A percentile compares a stretch with the other conserved stretches of the same genome.
These are phyloP conservation scores for Solanum sejunctum DNA, from an alignment of 257 asterid species.

Conservation along the genomic window DNA sequence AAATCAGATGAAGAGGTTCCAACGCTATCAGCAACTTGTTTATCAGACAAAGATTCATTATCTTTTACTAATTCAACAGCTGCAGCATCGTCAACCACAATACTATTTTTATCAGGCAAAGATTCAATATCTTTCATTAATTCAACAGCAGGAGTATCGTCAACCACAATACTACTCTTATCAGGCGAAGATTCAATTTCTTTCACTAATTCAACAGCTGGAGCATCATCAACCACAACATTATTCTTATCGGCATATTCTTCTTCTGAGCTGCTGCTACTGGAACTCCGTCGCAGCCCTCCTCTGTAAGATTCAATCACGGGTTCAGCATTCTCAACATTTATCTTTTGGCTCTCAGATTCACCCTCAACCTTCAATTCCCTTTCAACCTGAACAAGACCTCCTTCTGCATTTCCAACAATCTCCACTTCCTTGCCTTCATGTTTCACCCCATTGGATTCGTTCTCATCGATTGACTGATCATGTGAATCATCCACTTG, in stretches of 20 bases:
- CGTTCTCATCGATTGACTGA: slow-evolving; percentile 1
- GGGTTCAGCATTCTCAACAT: slow-evolving; percentile 13
- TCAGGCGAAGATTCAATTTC: slow-evolving; percentile 13
- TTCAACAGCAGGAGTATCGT: slow-evolving; percentile 10
- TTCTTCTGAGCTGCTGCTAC: slow-evolving; percentile 28
- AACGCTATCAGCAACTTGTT: slow-evolving; percentile 6
- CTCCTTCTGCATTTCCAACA: not conserved
- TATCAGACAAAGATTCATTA: slow-evolving; percentile 15
- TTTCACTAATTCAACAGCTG: slow-evolving; percentile 13
- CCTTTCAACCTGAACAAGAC: slow-evolving; percentile 12
- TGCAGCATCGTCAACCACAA: slow-evolving; percentile 8
- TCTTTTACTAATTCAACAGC: slow-evolving; percentile 10
- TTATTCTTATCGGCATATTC: slow-evolving; percentile 14
- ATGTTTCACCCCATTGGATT: not conserved
- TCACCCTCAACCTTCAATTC: slow-evolving; percentile 17
- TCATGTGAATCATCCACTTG: not conserved
- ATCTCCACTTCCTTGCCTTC: not conserved
- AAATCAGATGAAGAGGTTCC: slow-evolving; percentile 1
- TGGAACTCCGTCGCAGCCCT: slow-evolving; percentile 18
- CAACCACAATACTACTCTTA: not conserved
- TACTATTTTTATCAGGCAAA: not conserved
- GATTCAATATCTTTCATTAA: slow-evolving; percentile 12
- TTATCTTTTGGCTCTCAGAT: slow-evolving; percentile 6
- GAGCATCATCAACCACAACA: slow-evolving; percentile 7
- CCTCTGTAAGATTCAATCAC: slow-evolving; percentile 16